Percentiles rank a stretch among this genome's conserved stretches.
These are phyloP conservation scores for Suillus cothurnatus DNA, from an alignment of 768 basidiomycete species.

Conservation along the genomic window DNA sequence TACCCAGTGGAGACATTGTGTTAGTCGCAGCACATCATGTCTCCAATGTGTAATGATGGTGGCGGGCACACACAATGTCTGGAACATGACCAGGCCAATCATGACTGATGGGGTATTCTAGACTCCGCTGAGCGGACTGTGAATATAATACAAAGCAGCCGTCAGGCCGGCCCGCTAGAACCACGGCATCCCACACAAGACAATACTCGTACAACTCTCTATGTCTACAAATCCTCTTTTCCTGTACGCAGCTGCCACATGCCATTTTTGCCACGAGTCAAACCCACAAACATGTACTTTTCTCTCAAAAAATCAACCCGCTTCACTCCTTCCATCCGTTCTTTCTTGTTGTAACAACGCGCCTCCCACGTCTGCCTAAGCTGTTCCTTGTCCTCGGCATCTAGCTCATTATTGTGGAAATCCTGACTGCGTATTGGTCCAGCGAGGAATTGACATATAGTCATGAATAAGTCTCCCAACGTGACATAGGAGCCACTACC, in stretches of 20 bases:
- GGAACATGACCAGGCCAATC: neutral
- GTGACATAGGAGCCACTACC: slow-evolving; percentile 56
- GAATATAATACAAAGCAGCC: neutral
- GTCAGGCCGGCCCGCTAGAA: neutral
- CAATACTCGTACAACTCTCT: neutral
- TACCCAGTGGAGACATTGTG: neutral
- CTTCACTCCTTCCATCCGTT: slow-evolving; percentile 47
- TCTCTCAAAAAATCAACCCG: slow-evolving; percentile 64
- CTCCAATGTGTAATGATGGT: neutral
- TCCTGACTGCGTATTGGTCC: slow-evolving; percentile 51
- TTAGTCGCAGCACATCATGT: neutral
- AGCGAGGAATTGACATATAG: slow-evolving; percentile 46
- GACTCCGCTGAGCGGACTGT: neutral
- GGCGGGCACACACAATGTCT: neutral
- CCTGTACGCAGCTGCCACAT: slow-evolving; percentile 68
- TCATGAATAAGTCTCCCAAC: slow-evolving; percentile 53
- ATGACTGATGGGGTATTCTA: neutral
- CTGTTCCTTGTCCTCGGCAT: slow-evolving; percentile 43
- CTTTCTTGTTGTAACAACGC: slow-evolving; percentile 42
- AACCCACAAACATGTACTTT: slow-evolving; percentile 53
- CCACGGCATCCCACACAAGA: neutral
- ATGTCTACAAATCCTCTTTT: slow-evolving; percentile 13
- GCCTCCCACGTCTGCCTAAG: slow-evolving; percentile 48
- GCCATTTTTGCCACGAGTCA: slow-evolving; percentile 55
- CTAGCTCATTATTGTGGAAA: slow-evolving; percentile 61